Base-by-base conservation (phyloP, 768 basidiomycete genomes). In the Obba rivulosa region DNA sequence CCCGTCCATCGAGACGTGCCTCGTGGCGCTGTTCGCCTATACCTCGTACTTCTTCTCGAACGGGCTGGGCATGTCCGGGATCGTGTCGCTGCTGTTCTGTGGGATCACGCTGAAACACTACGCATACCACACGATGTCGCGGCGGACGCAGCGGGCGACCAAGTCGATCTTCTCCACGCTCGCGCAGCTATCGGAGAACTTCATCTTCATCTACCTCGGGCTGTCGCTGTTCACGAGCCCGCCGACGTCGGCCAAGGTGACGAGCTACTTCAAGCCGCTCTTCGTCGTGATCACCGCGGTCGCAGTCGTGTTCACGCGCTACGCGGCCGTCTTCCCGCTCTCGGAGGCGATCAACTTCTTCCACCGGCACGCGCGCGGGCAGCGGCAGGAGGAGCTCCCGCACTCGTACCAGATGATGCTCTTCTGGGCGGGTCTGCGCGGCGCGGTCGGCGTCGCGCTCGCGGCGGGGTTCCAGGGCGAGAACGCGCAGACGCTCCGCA, bases 361-460 rank as follows among this genome's bases (percentile, higher is more conserved):
- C 75, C 87, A 84, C 57, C 74, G 73, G 23, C 88, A 94, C 51
- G 84, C 80, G 2, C 81, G 91, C 1, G 92, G 92, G 1, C 89
- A 93, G 60, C 79, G 92, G 36, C 70, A 77, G 20, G 94, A 96
- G 55, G 94, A 97, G 57, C 72, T 99, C 4, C 94, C 96, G 1
- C 94, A 98, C 66, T 93, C 92, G 10, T 97, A 99, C 61, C 94
- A 97, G 59, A 95, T 98, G 91, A 96, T 98, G 93, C 71, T 98
- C 14, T 98, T 98, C 69, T 99, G 95, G 96, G 95, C 95, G 1
- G 95, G 95, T 4, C 70, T 99, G 46, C 77, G 96, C 23, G 96
- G 96, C 31, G 96, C 96, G 0, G 96, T 99, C 37, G 96, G 96
- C 34, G 96, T 99, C 18, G 96, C 96, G 3, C 80, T 99, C 24